Evolutionary conservation across 257 asterid genomes (phyloP).

Genomic region (Solanum megistacrolobum): DNA sequence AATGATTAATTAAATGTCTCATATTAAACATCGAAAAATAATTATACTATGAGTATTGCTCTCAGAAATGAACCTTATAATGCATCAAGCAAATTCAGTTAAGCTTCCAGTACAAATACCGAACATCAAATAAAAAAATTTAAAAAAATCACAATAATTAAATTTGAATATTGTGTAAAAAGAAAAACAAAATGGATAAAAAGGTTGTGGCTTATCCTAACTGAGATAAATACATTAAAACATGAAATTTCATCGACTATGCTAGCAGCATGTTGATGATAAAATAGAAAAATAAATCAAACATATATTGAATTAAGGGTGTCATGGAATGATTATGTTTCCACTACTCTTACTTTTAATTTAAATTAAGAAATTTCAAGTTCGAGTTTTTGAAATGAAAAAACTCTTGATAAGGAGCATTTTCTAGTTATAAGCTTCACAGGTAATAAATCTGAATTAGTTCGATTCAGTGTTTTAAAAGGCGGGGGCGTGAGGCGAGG

Average conservation of each 20-base stretch:
- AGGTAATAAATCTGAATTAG: not conserved
- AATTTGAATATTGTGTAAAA: not conserved
- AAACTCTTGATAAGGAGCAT: not conserved
- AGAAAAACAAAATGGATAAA: not conserved
- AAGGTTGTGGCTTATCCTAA: not conserved
- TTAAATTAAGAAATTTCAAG: not conserved
- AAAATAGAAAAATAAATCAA: not conserved
- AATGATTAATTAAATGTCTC: not conserved
- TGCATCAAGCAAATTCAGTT: not conserved
- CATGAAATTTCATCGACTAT: not conserved
- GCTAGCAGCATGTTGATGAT: not conserved
- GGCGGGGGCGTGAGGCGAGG: too few relatives aligned
- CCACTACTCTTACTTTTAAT: not conserved
- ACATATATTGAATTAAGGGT: not conserved
- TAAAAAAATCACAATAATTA: too few relatives aligned
- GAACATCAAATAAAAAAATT: not conserved
- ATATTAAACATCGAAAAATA: not conserved
- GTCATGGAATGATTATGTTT: too few relatives aligned
- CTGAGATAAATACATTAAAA: not conserved
- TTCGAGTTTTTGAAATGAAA: not conserved
- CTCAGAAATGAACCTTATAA: not conserved
- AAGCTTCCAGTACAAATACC: accelerated
- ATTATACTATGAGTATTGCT: not conserved
- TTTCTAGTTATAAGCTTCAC: too few relatives aligned
- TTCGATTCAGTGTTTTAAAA: too few relatives aligned